Evolutionary conservation across 2,329 filamentous ascomycete genomes (phyloP), one percentile per base, ranked within the genome.

Genomic region (Xylariaceae sp.): DNA sequence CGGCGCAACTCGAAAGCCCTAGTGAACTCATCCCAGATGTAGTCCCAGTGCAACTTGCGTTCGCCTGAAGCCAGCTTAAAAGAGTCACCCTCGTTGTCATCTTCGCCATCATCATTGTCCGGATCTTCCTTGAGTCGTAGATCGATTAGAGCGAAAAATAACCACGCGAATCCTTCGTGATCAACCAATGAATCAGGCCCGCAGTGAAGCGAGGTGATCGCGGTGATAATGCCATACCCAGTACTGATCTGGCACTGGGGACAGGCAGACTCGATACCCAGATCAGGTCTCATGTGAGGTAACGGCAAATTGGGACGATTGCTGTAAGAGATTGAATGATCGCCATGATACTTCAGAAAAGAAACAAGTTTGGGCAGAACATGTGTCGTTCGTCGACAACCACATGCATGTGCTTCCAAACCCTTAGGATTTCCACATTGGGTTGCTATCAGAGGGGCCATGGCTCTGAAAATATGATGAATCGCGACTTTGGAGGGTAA

Each of bases 1-100:
- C 48, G 51, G 15, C 46, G 44, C 11, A 44, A 19, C 48, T 53
- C 47, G 39, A 51, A 51, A 3, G 48, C 45, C 12, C 43, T 50
- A 3, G 39, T 18, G 31, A 39, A 51, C 33, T 49, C 50, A 30
- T 35, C 12, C 51, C 51, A 53, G 17, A 48, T 43, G 47, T 49
- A 22, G 0, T 44, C 43, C 46, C 46, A 53, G n/a, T 52, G 33
- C 42, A 42, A 50, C 5, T 7, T 5, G 7, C 22, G 22, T 27
- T 27, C 22, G 22, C 11, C 22, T 27, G 18, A 15, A 10, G 15
- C 33, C 4, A 15, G 33, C 12, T 14, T 12, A 10, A 15, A 12
- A 4, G 33, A 4, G 9, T 12, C 5, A 5, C 5, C 15, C 33
- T 36, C 10, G 33, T 12, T 36, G 15, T 4, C 9, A 7, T 27